Evolutionary conservation across 345 rosid species (phyloP), one percentile per base, ranked within the genome.

Genomic region (Brassica rapa): DNA sequence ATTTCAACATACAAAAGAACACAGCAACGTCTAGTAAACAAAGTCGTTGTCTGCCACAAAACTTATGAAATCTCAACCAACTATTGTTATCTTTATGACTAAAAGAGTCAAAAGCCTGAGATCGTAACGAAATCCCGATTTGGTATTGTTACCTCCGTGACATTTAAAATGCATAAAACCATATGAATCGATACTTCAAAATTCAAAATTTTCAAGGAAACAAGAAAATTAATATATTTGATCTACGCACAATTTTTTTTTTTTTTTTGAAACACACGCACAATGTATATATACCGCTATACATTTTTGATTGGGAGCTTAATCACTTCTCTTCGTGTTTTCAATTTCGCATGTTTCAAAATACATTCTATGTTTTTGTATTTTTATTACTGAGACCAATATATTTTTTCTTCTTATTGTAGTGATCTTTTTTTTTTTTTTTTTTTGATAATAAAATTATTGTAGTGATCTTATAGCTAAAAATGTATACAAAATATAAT

Each of bases 11-110:
- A 60, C 3, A 30, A n/a, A 72, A 71, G 9, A 3, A 33, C 32
- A 71, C 68, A 73, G 16, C 59, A 49, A 33, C 51, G 59, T 73
- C 70, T 27, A 61, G 69, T 79, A 72, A 68, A 25, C 49, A 16
- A 68, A 79, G 78, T 79, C 78, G 10, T 73, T 79, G 78, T 79
- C 82, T 79, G 82, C 82, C 82, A 79, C 72, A 73, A 68, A 79
- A 61, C 63, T n/a, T 60, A 66, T 60, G 70, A 72, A 72, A 72
- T 78, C 82, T 73, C 74, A 79, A 79, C 70, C 15, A 61, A 53
- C 29, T 49, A 64, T 60, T 59, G 11, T 33, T 59, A 16, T 33
- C 78, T 73, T 79, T 73, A 49, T 30, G 82, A 79, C 74, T 61
- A 49, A 23, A 66, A 63, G 19, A 77, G 68, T 64, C 62, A 33